Base-by-base conservation (phyloP, 257 asterid genomes). In the Lavandula angustifolia region DNA sequence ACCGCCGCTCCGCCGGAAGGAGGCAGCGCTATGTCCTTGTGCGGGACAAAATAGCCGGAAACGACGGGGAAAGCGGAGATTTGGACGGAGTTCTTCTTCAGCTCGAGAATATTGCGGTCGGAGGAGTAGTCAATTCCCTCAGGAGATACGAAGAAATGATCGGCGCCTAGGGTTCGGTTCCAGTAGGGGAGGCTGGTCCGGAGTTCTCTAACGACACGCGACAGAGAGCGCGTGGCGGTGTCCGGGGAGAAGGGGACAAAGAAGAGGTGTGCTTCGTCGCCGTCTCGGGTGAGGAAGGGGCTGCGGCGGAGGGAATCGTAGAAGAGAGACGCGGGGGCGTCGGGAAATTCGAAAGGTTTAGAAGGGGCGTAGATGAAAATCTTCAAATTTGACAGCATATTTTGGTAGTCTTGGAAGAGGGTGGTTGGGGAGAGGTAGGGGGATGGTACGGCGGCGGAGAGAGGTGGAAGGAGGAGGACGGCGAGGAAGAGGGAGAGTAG, bases 81-180 rank as follows among this genome's bases (percentile, higher is more conserved):
- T 59, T 89, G 96, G 38, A 94, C 72, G 29, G 96, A 73, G 47
- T 94, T 89, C 66, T 94, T 94, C 89, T 94, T 94, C 59, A 94
- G 80, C 71, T 94, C 99, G 17, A 94, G 84, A 12, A 78, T 62
- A 64, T 90, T 92, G 52, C 97, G 61, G 70, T 87, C 95, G 33
- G 94, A 73, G 0, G 96, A 85, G 64, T 66, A 85, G 54, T 83
- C 94, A 4, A 94, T 79, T 7, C 97, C 99, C 17, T 76, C 37
- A 3, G 88, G 82, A 0, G 96, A 85, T 3, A 84, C 0, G 34
- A 84, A 87, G 80, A 94, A 85, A 47, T 94, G 96, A 67, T 94
- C 99, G 42, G 97, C 96, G 10, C 99, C 97, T n/a, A 94, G 87
- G 11, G 96, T 82, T 4, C 92, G 88, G 33, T 94, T 84, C 99